These are phyloP conservation scores for Kwoniella shandongensis DNA, from an alignment of 768 basidiomycete genomes.

Conservation along the genomic window DNA sequence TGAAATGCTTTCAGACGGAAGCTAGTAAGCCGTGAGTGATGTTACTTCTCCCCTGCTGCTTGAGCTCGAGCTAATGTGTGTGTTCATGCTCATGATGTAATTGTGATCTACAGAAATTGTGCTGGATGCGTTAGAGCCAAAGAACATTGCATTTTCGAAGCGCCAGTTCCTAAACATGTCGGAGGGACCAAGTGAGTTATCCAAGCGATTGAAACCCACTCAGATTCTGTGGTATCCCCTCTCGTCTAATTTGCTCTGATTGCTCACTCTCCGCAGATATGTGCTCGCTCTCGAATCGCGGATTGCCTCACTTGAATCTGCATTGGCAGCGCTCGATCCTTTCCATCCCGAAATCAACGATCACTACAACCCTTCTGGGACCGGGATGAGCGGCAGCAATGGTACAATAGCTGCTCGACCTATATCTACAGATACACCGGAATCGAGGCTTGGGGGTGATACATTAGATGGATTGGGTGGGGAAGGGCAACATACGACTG, in stretches of 20 bases:
- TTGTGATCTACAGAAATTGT: slow-evolving; percentile 7
- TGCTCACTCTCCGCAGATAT: slow-evolving; percentile 3
- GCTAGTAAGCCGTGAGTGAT: slow-evolving; percentile 1
- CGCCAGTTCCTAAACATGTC: background rate
- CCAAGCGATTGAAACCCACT: too few relatives aligned
- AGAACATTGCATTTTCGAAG: slow-evolving; percentile 16
- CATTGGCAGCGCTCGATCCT: background rate
- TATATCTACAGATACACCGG: too few relatives aligned
- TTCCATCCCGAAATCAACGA: slow-evolving; percentile 17
- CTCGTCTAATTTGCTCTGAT: background rate
- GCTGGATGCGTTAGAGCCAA: slow-evolving; percentile 12
- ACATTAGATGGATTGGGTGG: too few relatives aligned
- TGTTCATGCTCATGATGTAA: background rate
- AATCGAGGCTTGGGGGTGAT: too few relatives aligned
- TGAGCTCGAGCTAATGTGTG: too few relatives aligned
- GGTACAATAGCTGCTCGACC: background rate
- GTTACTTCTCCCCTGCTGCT: background rate
- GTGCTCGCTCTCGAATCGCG: slow-evolving; percentile 10
- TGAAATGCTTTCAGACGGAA: slow-evolving; percentile 19
- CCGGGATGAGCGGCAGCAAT: background rate
- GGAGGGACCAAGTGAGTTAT: slow-evolving; percentile 6
- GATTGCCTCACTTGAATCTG: slow-evolving; percentile 4
- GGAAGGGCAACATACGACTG: too few relatives aligned
- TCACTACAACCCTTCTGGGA: slow-evolving; percentile 6
- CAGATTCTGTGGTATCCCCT: too few relatives aligned